Base-by-base conservation (phyloP, 2,329 filamentous ascomycete genomes). In the Aspergillus vadensis region DNA sequence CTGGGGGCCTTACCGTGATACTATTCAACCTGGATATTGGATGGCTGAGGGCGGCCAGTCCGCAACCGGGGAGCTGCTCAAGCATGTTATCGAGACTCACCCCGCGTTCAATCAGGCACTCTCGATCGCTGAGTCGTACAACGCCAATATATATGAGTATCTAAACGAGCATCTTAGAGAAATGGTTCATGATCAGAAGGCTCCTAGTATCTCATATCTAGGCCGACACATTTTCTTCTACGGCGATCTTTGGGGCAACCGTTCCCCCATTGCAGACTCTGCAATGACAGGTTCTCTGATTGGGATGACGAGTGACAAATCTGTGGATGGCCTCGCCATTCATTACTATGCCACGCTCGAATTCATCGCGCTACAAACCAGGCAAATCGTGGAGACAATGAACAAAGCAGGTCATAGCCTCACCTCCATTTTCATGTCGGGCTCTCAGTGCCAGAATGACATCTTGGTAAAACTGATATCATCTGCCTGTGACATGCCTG, bases 171-270 rank as follows among this genome's bases (percentile, higher is more conserved):
- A 96, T 71, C 86, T 99, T 10, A 85, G 87, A 62, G 87, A 91
- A 68, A 84, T 98, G 82, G 85, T 85, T 23, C 84, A 88, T 69
- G 88, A 88, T 70, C 78, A 81, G 23, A 80, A 83, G 2, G 91
- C 91, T 2, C 93, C 93, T 0, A 87, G 86, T 55, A 85, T 98
- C 64, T 89, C 91, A 17, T 96, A 93, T 76, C 83, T 99, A 2
- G 92, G 88, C 12, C 91, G 94, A 8, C 94, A 99, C 77, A 90
- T 96, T 80, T 99, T 99, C 86, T 96, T 99, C 82, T 99, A 99
- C 76, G 95, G 95, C 65, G 95, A 99, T 73, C 84, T 98, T 4
- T 98, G 96, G 85, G 95, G 95, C 63, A 99, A 99, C 80, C 89
- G 95, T 43, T 97, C 92, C 19, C 95, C 95, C 1, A 86, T 99